These are phyloP conservation scores for Pythium oligandrum DNA, from an alignment of 352 stramenopile species.

Conservation along the genomic window DNA sequence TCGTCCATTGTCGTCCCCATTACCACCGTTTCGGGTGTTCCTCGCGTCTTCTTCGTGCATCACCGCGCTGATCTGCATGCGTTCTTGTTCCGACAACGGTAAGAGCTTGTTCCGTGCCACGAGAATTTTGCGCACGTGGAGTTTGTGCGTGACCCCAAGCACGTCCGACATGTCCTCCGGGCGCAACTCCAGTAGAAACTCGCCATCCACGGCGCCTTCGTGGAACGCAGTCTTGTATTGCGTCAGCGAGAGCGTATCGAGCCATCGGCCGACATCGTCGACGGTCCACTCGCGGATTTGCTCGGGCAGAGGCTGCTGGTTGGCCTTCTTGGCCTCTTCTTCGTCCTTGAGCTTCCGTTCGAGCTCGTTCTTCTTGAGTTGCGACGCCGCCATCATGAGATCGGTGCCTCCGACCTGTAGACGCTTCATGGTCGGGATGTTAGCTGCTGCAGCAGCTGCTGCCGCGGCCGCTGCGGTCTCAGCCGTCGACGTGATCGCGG, in stretches of 20 bases:
- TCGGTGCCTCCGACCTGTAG: slow-evolving; percentile 61
- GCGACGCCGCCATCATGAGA: slow-evolving; percentile 48
- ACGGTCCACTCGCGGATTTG: slow-evolving; percentile 83
- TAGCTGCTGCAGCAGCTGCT: slow-evolving; percentile 80
- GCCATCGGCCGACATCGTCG: slow-evolving; percentile 89
- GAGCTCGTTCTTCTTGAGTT: slow-evolving; percentile 78
- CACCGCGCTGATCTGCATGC: slow-evolving; percentile 53
- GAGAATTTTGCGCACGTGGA: slow-evolving; percentile 90
- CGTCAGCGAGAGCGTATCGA: slow-evolving; percentile 85
- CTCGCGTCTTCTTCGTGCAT: slow-evolving; percentile 43
- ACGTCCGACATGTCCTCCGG: slow-evolving; percentile 90
- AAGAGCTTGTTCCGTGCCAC: slow-evolving; percentile 83
- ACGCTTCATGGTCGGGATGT: slow-evolving; percentile 77
- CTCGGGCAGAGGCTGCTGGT: slow-evolving; percentile 63
- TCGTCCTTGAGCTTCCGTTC: slow-evolving; percentile 48
- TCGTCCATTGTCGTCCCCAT: not conserved
- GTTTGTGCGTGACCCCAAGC: slow-evolving; percentile 87
- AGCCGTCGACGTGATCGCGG: slow-evolving; percentile 81
- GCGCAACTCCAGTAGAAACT: slow-evolving; percentile 89
- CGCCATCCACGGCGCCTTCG: slow-evolving; percentile 89
- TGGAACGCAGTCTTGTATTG: slow-evolving; percentile 90
- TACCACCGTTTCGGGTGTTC: slow-evolving; percentile 16
- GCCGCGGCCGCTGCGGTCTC: slow-evolving; percentile 87
- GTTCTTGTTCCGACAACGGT: slow-evolving; percentile 74
- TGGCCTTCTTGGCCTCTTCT: slow-evolving; percentile 41